A percentile compares a stretch with the other conserved stretches of the same genome.
phyloP scores from a whole-genome alignment of 192 early-diverging fungal species.

The Linnemannia hyalina region DNA sequence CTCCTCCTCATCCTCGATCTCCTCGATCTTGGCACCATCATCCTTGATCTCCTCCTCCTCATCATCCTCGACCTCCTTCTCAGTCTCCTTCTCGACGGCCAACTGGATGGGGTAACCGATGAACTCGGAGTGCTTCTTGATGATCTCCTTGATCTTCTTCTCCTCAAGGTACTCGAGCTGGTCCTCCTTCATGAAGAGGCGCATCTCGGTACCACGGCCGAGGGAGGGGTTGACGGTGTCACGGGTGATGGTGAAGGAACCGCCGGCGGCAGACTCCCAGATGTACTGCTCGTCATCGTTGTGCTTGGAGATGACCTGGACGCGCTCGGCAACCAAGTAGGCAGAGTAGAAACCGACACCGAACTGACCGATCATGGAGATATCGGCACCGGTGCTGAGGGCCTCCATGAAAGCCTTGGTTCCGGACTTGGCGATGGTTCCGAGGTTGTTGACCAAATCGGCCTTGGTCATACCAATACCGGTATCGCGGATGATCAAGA shows the following conservation, averaged over 20 bases:
- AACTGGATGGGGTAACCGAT: conserved; percentile 99
- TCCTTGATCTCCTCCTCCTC: conserved; percentile 84
- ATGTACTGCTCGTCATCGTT: conserved; percentile 98
- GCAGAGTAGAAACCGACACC: conserved; percentile 99
- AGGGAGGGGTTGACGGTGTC: conserved; percentile 91
- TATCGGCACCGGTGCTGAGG: conserved; percentile 94
- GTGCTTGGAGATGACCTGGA: conserved; percentile 96
- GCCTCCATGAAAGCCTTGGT: conserved; percentile 99
- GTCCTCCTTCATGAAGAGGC: conserved; percentile 99
- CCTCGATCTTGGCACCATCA: conserved; percentile 83
- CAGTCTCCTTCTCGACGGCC: conserved; percentile 95
- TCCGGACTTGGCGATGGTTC: conserved; percentile 99
- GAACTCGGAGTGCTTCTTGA: conserved; percentile 99
- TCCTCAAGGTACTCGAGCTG: conserved; percentile 98
- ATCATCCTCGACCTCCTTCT: conserved; percentile 97
- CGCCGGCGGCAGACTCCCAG: conserved; percentile 93
- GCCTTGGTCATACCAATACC: conserved; percentile 97
- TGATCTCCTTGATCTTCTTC: conserved; percentile 98
- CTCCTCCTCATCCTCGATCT: conserved; percentile 85
- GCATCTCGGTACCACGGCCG: conserved; percentile 96
- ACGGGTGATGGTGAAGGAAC: conserved; percentile 94
- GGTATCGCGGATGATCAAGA: conserved; percentile 89
- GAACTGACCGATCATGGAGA: conserved; percentile 99
- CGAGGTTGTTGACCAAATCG: conserved; percentile 96
- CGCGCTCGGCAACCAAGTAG: conserved; percentile 98